phyloP scores from a whole-genome alignment of 768 basidiomycete species.

The Pleurotus ostreatus region DNA sequence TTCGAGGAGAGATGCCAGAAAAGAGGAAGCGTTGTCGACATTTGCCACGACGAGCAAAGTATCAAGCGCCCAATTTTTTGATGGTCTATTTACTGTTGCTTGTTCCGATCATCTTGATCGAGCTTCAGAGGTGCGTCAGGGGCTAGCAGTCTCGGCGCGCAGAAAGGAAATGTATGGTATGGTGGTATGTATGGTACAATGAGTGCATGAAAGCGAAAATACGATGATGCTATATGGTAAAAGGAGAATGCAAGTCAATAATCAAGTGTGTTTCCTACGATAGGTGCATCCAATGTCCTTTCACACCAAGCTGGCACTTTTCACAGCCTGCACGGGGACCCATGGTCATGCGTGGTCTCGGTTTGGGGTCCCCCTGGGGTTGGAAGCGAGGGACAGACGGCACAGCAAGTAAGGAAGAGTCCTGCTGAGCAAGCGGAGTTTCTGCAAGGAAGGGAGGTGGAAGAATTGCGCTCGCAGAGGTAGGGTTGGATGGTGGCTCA shows the following conservation, averaged over 20 bases:
- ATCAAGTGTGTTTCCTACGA: constrained; percentile 26
- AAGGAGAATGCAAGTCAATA: background rate
- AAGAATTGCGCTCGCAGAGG: constrained; percentile 8
- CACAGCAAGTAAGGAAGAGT: background rate
- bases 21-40: constrained; percentile 86
- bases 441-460: no score
- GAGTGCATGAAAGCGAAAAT: background rate
- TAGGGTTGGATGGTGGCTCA: constrained; percentile 13
- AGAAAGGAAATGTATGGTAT: background rate
- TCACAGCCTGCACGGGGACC: constrained; percentile 67
- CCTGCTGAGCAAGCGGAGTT: no score
- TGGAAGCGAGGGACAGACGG: constrained; percentile 8
- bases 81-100: background rate
- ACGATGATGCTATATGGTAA: background rate
- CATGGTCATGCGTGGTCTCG: constrained; percentile 58
- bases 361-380: constrained; percentile 16
- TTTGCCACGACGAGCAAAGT: constrained; percentile 20
- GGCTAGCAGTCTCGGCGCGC: background rate
- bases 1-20: constrained; percentile 92
- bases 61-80: constrained; percentile 2
- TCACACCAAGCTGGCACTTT: constrained; percentile 60
- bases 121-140: background rate
- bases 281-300: constrained; percentile 72
- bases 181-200: background rate
- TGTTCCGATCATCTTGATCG: constrained; percentile 2